Evolutionary conservation across 2,329 filamentous ascomycete genomes (phyloP).

Genomic region (Pseudogymnoascus destructans): DNA sequence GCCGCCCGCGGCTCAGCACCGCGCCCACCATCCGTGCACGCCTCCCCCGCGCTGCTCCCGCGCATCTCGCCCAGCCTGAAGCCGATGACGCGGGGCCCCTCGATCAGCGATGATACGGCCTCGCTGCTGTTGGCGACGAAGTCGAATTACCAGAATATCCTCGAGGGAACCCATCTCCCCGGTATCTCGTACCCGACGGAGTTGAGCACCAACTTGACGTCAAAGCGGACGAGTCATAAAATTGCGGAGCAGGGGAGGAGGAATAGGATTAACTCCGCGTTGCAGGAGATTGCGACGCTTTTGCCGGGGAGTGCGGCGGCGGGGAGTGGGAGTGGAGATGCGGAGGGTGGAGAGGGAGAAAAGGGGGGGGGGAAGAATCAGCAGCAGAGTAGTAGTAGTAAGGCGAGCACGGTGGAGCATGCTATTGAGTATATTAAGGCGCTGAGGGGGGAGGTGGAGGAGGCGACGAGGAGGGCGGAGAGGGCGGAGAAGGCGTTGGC

Average conservation of each 20-base stretch:
- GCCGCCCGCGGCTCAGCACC: constrained; percentile 52
- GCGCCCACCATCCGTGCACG: constrained; percentile 57
- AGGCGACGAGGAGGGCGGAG: constrained; percentile 47
- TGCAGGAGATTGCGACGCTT: constrained; percentile 80
- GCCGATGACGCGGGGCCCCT: constrained; percentile 59
- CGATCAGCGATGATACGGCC: constrained; percentile 44
- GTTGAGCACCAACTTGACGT: constrained; percentile 84
- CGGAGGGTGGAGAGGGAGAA: constrained; percentile 36
- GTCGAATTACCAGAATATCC: constrained; percentile 94
- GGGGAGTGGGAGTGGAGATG: constrained; percentile 27
- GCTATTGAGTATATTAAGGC: constrained; percentile 92
- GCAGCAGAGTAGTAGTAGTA: constrained; percentile 58
- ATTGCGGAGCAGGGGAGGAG: constrained; percentile 91
- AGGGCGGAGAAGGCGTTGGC: constrained; percentile 21
- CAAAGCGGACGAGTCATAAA: constrained; percentile 94
- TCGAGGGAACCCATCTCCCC: constrained; percentile 83
- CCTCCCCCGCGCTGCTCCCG: constrained; percentile 75
- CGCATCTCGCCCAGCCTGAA: constrained; percentile 93
- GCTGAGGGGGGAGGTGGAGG: constrained; percentile 59
- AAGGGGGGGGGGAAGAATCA: constrained; percentile 29
- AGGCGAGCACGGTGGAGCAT: constrained; percentile 93
- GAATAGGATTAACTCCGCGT: constrained; percentile 86
- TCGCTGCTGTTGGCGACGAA: constrained; percentile 79
- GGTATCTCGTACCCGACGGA: constrained; percentile 85
- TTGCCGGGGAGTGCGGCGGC: constrained; percentile 43